These are phyloP conservation scores for Mycena alexandri DNA, from an alignment of 768 basidiomycete genomes.

Conservation along the genomic window DNA sequence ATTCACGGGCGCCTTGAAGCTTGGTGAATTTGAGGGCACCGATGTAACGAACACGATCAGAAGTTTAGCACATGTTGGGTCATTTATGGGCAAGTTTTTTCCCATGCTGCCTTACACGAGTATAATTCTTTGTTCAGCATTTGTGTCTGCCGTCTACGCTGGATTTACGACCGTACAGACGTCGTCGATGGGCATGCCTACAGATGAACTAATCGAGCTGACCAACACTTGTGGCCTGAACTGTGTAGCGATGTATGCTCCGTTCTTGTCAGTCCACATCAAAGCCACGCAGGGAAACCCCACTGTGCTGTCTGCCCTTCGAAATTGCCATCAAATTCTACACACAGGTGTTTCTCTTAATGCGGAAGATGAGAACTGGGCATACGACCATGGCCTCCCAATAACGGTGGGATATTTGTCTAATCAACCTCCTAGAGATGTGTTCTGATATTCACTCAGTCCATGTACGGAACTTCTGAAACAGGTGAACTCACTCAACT, in stretches of 20 bases:
- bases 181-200: not conserved
- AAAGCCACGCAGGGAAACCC: conserved; percentile 1
- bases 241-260: conserved; percentile 1
- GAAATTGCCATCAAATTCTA: not conserved
- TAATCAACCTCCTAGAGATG: too few relatives aligned
- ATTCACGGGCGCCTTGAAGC: conserved; percentile 1
- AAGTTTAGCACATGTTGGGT: conserved; percentile 8
- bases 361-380: conserved; percentile 3
- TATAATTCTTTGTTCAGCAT: not conserved
- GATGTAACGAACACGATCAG: conserved; percentile 7
- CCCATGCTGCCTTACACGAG: not conserved
- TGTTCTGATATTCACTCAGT: not conserved
- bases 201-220: not conserved
- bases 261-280: conserved; percentile 3
- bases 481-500: not conserved
- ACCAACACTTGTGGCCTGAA: conserved; percentile 5
- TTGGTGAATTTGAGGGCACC: not conserved
- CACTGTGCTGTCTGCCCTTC: not conserved
- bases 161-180: conserved; percentile 1
- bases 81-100: not conserved
- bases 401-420: not conserved
- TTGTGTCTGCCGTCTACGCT: not conserved
- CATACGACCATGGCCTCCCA: not conserved
- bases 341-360: conserved; percentile 9
- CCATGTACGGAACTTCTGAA: conserved; percentile 10